Percentiles rank a stretch among this genome's conserved stretches.
Evolutionary conservation across 148 eudicot species (phyloP).

Genomic region (Vaccinium myrtillus): DNA sequence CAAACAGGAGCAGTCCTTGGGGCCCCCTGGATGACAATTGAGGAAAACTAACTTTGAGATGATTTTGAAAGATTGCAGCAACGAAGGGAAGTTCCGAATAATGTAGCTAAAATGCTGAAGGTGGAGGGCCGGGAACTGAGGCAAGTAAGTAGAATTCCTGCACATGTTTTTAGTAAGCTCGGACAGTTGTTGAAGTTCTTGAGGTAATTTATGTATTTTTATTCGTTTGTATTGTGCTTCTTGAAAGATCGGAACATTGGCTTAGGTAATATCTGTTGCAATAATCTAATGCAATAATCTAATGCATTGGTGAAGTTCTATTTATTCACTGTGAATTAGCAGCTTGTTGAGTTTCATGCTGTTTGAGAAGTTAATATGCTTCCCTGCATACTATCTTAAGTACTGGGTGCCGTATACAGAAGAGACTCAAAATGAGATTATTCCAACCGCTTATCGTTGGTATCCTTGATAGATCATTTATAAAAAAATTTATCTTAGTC

Average conservation of each 20-base stretch:
- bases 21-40: slow-evolving; percentile 5
- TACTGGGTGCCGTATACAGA: too few species aligned
- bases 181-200: not conserved
- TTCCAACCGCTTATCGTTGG: too few species aligned
- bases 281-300: not conserved
- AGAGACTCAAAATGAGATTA: too few species aligned
- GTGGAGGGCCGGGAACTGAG: not conserved
- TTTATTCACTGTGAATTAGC: not conserved
- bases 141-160: not conserved
- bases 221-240: not conserved
- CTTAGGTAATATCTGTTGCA: not conserved
- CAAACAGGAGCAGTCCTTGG: not conserved
- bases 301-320: not conserved
- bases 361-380: too few species aligned
- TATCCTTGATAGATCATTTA: too few species aligned
- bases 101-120: not conserved
- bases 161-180: not conserved
- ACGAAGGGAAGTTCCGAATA: not conserved
- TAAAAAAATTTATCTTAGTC: too few species aligned
- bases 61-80: not conserved
- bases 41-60: slow-evolving; percentile 12
- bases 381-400: too few species aligned
- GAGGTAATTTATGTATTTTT: not conserved
- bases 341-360: too few species aligned
- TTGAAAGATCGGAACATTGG: not conserved